Evolutionary conservation across 371 early-diverging fungal species (phyloP).

Genomic region (Mortierella sp.): DNA sequence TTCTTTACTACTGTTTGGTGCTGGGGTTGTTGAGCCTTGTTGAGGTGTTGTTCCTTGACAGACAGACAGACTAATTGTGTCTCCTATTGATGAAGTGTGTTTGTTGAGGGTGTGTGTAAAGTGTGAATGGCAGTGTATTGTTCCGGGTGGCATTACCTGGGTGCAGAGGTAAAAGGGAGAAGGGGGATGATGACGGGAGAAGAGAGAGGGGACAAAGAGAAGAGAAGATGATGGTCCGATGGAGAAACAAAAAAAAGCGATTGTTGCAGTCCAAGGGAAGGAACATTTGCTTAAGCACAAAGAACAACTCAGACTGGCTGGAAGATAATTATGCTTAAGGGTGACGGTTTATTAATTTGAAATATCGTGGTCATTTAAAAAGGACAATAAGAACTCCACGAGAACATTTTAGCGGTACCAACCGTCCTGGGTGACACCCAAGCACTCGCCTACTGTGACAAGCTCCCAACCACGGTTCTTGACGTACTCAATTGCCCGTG

Average conservation of each 20-base stretch:
- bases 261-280: background rate
- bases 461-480: conserved; percentile 24
- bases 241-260: background rate
- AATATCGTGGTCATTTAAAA: too few relatives aligned
- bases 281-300: background rate
- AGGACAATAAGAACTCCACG: background rate
- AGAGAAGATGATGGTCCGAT: background rate
- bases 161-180: background rate
- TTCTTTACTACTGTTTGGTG: background rate
- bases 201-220: background rate
- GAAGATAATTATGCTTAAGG: background rate
- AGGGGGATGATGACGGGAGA: background rate
- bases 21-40: background rate
- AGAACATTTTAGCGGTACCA: conserved; percentile 24
- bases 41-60: background rate
- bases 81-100: background rate
- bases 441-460: conserved; percentile 44
- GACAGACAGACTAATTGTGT: background rate
- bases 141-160: conserved; percentile 9
- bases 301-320: background rate
- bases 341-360: background rate
- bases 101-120: background rate
- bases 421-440: conserved; percentile 15
- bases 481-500: conserved; percentile 24
- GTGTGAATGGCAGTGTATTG: background rate